Evolutionary conservation across 805 yeast genomes (phyloP).

Genomic region (Myxozyma melibiosi): DNA sequence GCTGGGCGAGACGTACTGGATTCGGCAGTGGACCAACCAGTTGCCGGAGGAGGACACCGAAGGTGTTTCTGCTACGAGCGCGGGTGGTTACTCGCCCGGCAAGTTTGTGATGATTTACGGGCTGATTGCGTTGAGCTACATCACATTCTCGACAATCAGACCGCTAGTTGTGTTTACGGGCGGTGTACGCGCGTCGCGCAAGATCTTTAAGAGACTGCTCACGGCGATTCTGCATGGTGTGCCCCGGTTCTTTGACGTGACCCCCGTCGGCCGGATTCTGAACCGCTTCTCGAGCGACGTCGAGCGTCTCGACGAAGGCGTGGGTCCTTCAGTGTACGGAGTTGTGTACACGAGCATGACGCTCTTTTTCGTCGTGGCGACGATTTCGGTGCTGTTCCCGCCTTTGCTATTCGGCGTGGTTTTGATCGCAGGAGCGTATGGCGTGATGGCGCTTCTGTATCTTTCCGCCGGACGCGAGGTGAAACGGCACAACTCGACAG

Average conservation of each 20-base stretch:
- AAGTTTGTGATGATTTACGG: slow-evolving; percentile 49
- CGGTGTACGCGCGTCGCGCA: slow-evolving; percentile 77
- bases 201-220: slow-evolving; percentile 67
- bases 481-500: slow-evolving; percentile 82
- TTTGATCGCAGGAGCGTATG: slow-evolving; percentile 61
- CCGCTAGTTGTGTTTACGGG: slow-evolving; percentile 58
- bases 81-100: slow-evolving; percentile 1
- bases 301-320: slow-evolving; percentile 90
- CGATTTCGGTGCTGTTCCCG: slow-evolving; percentile 83
- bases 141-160: slow-evolving; percentile 51
- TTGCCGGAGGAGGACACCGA: slow-evolving; percentile 10
- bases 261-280: slow-evolving; percentile 95
- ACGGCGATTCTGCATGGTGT: slow-evolving; percentile 72
- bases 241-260: slow-evolving; percentile 87
- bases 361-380: slow-evolving; percentile 64
- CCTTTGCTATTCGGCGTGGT: slow-evolving; percentile 73
- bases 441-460: slow-evolving; percentile 72
- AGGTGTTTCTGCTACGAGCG: background rate
- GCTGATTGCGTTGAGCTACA: slow-evolving; percentile 62
- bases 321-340: slow-evolving; percentile 76
- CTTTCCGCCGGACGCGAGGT: slow-evolving; percentile 83
- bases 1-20: slow-evolving; percentile 19
- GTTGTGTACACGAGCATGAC: slow-evolving; percentile 65
- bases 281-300: slow-evolving; percentile 94
- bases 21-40: slow-evolving; percentile 22